Percentiles rank a stretch among this genome's conserved stretches.
Conservation (phyloP, 2,329 filamentous ascomycete species). For the Orbilia oligospora region DNA sequence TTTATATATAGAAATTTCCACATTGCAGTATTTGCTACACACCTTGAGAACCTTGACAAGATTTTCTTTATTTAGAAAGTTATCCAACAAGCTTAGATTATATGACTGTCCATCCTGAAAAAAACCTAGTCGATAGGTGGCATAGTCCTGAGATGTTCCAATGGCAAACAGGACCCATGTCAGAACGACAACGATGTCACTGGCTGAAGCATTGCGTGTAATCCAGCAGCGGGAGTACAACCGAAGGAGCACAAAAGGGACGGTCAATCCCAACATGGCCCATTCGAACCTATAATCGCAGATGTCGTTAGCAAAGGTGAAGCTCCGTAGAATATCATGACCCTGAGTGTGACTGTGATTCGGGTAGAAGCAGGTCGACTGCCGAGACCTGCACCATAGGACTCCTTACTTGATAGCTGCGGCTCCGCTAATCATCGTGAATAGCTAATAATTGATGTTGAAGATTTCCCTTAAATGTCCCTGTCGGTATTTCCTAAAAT, state of each 20-base stretch:
- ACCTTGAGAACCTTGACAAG: slow-evolving; percentile 57
- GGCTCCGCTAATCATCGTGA: slow-evolving; percentile 56
- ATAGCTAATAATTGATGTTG: slow-evolving; percentile 30
- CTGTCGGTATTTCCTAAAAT: slow-evolving; percentile 50
- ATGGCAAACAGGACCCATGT: slow-evolving; percentile 57
- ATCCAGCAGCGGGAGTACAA: slow-evolving; percentile 60
- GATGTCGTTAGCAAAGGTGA: slow-evolving; percentile 38
- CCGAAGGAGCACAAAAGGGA: slow-evolving; percentile 61
- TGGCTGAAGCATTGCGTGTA: slow-evolving; percentile 56
- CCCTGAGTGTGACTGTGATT: slow-evolving; percentile 29
- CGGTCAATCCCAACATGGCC: slow-evolving; percentile 59
- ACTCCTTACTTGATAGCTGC: slow-evolving; percentile 55
- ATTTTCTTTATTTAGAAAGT: slow-evolving; percentile 39
- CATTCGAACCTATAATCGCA: slow-evolving; percentile 50
- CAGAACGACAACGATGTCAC: slow-evolving; percentile 52
- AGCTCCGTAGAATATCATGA: slow-evolving; percentile 1
- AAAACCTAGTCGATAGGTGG: slow-evolving; percentile 47
- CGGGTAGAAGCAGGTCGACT: slow-evolving; percentile 31
- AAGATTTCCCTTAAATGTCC: slow-evolving; percentile 22
- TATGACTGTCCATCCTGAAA: slow-evolving; percentile 36
- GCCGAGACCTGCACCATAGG: slow-evolving; percentile 12
- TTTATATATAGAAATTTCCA: not conserved
- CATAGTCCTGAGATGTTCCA: slow-evolving; percentile 50
- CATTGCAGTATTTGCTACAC: not conserved
- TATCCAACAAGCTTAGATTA: slow-evolving; percentile 37